Percentiles rank a stretch among this genome's conserved stretches.
These are phyloP conservation scores for Retiboletus flavoniger DNA, from an alignment of 1,284 basidiomycete species.

Conservation along the genomic window DNA sequence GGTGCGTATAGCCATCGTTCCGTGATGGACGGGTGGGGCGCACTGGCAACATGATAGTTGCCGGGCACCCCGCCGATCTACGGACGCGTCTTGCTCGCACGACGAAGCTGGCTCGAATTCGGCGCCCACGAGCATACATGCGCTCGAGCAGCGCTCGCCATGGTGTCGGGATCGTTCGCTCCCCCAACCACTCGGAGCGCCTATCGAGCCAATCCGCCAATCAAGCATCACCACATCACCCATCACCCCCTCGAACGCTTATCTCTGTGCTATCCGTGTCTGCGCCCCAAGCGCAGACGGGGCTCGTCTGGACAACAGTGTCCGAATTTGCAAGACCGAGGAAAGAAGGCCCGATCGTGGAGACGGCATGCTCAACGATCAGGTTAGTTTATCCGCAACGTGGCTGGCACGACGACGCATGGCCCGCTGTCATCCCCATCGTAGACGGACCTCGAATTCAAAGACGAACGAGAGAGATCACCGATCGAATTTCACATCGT, in stretches of 20 bases:
- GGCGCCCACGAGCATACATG: background rate
- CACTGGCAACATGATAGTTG: background rate
- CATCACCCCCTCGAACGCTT: slow-evolving; percentile 3
- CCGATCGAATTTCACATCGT: slow-evolving; percentile 6
- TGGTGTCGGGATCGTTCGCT: slow-evolving; percentile 42
- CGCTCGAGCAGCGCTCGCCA: background rate
- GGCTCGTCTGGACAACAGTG: background rate
- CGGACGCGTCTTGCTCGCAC: background rate
- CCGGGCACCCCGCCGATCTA: background rate
- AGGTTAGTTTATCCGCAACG: slow-evolving; percentile 38
- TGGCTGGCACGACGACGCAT: too few relatives aligned
- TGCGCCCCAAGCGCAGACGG: background rate
- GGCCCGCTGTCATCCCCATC: too few relatives aligned
- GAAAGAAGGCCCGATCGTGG: slow-evolving; percentile 1
- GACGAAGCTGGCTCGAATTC: background rate
- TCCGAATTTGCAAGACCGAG: slow-evolving; percentile 14
- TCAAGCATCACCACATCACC: slow-evolving; percentile 2
- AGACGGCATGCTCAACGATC: slow-evolving; percentile 3
- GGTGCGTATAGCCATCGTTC: background rate
- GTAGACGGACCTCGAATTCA: too few relatives aligned
- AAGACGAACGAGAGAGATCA: background rate
- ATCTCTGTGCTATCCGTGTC: slow-evolving; percentile 10
- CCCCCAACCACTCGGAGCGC: slow-evolving; percentile 18
- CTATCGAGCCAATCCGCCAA: slow-evolving; percentile 3
- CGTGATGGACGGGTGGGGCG: background rate